Base-by-base conservation (phyloP, 257 asterid species). In the Sherardia arvensis region DNA sequence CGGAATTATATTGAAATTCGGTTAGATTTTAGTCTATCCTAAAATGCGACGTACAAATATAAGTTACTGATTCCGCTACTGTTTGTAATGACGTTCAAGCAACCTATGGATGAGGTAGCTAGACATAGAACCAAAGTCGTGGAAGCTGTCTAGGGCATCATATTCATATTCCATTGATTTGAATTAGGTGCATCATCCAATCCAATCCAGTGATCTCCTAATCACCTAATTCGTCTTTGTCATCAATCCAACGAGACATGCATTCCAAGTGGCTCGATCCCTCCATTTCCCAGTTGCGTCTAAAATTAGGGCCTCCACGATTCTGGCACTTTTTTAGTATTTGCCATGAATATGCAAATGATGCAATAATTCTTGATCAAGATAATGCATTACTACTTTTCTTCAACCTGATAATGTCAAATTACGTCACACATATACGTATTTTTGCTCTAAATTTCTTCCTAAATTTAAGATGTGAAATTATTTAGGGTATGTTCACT, bases 181-280 rank as follows among this genome's bases (percentile, higher is more conserved):
- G 23, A 71, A 58, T 29, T 29, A 45, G 40, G 66, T 66, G 73
- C 66, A 65, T 61, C 66, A 66, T 62, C 36, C 51, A 43, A 49
- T 49, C 67, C 20, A 61, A 36, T 48, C 62, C 20, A 73, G 82
- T 80, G 85, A 74, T 71, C 61, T 82, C 84, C 88, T 29, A 75
- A 76, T 83, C 85, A 80, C 71, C 82, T 70, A 58, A 15, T 15
- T 76, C 77, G 64, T 66, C 74, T 49, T 65, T 9, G 25, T 29
- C 62, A 61, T 70, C 72, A 69, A 69, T 69, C 59, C 63, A 69
- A 70, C 65, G 70, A 53, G n/a, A 38, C 47, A 38, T 38, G 18
- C 47, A 53, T 55, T 55, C 7, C 2, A 26, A 32, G 8, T 48
- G 47, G 32, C 61, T 14, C 21, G 17, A 43, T 43, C 51, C 51